Percentiles rank a stretch among this genome's conserved stretches.
Evolutionary conservation across 805 yeast species (phyloP).

Genomic region (Saccharomyces kudriavzevii): DNA sequence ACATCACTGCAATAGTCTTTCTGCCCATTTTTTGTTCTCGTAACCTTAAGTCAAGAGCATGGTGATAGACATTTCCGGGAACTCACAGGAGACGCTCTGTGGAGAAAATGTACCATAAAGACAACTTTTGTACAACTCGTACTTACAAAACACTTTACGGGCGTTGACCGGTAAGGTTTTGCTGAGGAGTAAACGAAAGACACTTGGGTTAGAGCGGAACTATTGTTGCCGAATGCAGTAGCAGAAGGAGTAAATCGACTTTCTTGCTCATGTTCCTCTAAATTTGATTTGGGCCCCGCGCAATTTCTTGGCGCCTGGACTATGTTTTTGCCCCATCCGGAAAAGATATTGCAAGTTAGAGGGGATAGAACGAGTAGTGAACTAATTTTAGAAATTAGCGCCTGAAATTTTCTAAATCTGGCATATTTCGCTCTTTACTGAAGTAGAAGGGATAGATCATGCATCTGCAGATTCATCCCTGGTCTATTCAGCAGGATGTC

Average conservation of each 20-base stretch:
- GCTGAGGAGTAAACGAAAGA: background rate
- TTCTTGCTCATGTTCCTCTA: background rate
- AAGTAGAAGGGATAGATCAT: background rate
- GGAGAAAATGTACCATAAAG: background rate
- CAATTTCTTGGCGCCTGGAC: background rate
- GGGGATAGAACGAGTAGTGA: background rate
- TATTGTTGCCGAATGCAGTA: background rate
- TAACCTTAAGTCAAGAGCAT: background rate
- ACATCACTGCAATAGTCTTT: background rate
- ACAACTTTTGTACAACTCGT: background rate
- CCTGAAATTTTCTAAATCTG: background rate
- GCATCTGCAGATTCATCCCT: background rate
- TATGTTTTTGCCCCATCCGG: background rate
- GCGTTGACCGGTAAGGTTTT: background rate
- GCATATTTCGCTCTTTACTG: background rate
- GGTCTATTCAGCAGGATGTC: background rate
- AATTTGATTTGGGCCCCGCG: background rate
- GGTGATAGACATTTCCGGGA: background rate
- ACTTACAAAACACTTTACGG: background rate
- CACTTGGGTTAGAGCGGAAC: background rate
- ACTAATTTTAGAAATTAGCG: background rate
- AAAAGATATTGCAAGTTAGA: background rate
- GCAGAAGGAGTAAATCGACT: background rate
- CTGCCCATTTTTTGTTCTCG: background rate
- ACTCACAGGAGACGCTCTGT: background rate